Evolutionary conservation across 192 early-diverging fungal genomes (phyloP).

Genomic region (Coemansia sp.): DNA sequence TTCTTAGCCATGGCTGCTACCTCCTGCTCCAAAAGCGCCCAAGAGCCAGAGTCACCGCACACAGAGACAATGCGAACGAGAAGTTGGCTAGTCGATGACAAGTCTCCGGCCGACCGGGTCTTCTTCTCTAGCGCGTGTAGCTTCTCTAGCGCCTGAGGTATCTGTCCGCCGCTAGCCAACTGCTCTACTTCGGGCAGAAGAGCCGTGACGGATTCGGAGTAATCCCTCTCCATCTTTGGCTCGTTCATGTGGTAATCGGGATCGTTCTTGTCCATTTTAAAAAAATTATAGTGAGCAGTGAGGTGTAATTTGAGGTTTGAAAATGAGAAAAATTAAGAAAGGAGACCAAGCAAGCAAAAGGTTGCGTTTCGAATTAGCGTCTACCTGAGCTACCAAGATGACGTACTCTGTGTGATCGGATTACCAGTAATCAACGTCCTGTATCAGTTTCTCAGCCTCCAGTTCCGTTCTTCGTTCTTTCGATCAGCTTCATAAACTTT

Average conservation of each 20-base stretch:
- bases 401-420: constrained; percentile 15
- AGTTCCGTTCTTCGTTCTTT: not conserved
- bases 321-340: not conserved
- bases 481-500: not conserved
- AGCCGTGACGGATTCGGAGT: constrained; percentile 73
- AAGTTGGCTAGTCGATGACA: constrained; percentile 85
- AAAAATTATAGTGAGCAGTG: not conserved
- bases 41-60: constrained; percentile 73
- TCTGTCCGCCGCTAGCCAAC: constrained; percentile 67
- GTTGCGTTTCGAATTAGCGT: not conserved
- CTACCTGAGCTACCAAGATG: not conserved
- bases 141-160: constrained; percentile 87
- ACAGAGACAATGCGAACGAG: constrained; percentile 79
- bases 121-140: constrained; percentile 91
- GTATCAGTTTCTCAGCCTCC: not conserved
- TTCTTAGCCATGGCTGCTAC: constrained; percentile 94
- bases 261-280: constrained; percentile 35
- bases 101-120: constrained; percentile 88
- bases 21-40: constrained; percentile 91
- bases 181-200: constrained; percentile 79
- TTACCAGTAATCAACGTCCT: not conserved
- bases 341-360: not conserved
- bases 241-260: constrained; percentile 47
- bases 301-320: not conserved
- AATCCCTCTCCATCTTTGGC: constrained; percentile 94